These are phyloP conservation scores for Pseudogymnoascus verrucosus DNA, from an alignment of 2,329 filamentous ascomycete genomes.

Conservation along the genomic window DNA sequence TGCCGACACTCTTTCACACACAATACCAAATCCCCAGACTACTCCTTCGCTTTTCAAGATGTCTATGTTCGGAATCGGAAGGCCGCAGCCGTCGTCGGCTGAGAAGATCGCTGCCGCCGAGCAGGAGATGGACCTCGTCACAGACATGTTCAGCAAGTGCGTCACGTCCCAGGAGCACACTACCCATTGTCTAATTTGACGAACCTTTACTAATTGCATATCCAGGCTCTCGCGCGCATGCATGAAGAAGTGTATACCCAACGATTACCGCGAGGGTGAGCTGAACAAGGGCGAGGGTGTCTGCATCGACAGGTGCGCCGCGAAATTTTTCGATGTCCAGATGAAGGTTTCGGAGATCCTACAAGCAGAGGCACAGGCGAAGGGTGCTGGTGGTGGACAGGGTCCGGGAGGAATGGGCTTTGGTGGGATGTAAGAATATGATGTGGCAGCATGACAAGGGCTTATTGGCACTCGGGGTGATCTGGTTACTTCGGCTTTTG, in stretches of 20 bases:
- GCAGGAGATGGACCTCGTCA: slow-evolving; percentile 94
- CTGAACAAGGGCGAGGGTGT: slow-evolving; percentile 99
- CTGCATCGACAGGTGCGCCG: slow-evolving; percentile 92
- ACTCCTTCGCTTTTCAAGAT: slow-evolving; percentile 35
- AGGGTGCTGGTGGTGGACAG: slow-evolving; percentile 48
- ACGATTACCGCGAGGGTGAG: slow-evolving; percentile 88
- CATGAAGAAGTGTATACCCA: slow-evolving; percentile 87
- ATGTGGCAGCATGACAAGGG: not conserved
- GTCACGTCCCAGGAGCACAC: slow-evolving; percentile 18
- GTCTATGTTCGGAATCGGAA: slow-evolving; percentile 66
- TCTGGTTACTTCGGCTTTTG: slow-evolving; percentile 6
- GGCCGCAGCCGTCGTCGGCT: slow-evolving; percentile 82
- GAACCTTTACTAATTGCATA: slow-evolving; percentile 10
- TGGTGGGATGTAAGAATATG: slow-evolving; percentile 34
- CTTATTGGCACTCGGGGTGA: not conserved
- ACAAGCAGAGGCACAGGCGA: slow-evolving; percentile 72
- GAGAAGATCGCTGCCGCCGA: slow-evolving; percentile 97
- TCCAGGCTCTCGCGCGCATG: slow-evolving; percentile 76
- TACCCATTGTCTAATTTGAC: slow-evolving; percentile 8
- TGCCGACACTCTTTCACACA: not conserved
- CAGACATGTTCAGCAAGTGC: slow-evolving; percentile 97
- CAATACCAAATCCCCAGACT: not conserved
- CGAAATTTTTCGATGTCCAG: slow-evolving; percentile 98
- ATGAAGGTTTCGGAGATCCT: slow-evolving; percentile 96
- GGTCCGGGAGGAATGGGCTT: slow-evolving; percentile 37